Conservation (phyloP, 371 early-diverging fungal species). For the Mucor lusitanicus region DNA sequence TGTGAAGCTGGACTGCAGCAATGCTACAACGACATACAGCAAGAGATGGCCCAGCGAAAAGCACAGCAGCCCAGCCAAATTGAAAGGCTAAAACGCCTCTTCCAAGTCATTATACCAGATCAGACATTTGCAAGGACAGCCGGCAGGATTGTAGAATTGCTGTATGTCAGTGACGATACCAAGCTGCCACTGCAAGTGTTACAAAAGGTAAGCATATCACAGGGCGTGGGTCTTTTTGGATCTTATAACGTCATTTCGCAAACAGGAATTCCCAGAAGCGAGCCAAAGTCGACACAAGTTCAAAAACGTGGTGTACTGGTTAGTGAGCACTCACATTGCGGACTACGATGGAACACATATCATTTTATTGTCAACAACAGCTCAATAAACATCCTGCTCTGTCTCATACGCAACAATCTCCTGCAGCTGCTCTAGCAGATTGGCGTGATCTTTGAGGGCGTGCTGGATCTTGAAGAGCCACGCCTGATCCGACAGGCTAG, state of each 20-base stretch:
- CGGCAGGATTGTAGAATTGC: not conserved
- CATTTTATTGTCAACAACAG: not conserved
- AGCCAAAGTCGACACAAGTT: constrained; percentile 6
- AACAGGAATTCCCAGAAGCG: constrained; percentile 7
- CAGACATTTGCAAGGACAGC: not conserved
- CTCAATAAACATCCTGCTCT: constrained; percentile 29
- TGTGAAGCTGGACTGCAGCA: not conserved
- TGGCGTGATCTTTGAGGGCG: constrained; percentile 42
- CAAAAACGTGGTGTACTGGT: not conserved
- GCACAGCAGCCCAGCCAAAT: not conserved
- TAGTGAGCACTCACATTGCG: not conserved
- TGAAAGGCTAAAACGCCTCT: not conserved
- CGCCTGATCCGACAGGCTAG: constrained; percentile 32
- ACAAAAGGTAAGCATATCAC: not conserved
- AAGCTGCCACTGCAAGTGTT: not conserved
- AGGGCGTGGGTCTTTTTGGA: not conserved
- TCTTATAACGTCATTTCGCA: not conserved
- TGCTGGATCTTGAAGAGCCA: constrained; percentile 51
- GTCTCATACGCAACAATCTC: constrained; percentile 62
- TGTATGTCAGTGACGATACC: not conserved
- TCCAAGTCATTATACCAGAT: not conserved
- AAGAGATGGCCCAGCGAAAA: not conserved
- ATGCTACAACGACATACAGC: not conserved
- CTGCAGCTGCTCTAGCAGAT: constrained; percentile 54
- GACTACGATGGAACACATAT: constrained; percentile 1